Percentiles rank a stretch among this genome's conserved stretches.
phyloP scores from a whole-genome alignment of 352 stramenopile genomes.

The Globisporangium barbulae region DNA sequence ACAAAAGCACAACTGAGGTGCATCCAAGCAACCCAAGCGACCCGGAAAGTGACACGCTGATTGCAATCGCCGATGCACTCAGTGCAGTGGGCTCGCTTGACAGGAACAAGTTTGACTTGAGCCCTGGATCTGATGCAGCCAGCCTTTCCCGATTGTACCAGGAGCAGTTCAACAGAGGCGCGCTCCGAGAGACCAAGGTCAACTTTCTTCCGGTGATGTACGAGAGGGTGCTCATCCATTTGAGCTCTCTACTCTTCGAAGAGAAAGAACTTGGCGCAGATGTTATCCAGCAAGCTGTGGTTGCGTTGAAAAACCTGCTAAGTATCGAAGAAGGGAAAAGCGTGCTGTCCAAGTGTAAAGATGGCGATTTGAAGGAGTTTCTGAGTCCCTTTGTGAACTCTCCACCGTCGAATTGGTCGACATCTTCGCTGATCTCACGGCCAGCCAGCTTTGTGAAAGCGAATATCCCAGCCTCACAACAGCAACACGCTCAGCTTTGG shows the following conservation, averaged over 20 bases:
- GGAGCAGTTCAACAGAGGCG: constrained; percentile 50
- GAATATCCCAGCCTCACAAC: constrained; percentile 12
- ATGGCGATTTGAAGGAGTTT: constrained; percentile 66
- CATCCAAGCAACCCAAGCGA: neutral
- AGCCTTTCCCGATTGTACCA: constrained; percentile 56
- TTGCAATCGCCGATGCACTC: constrained; percentile 54
- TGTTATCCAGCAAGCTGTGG: constrained; percentile 41
- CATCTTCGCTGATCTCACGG: constrained; percentile 11
- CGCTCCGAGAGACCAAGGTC: constrained; percentile 47
- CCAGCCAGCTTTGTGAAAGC: neutral
- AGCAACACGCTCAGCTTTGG: constrained; percentile 39
- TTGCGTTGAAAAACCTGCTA: constrained; percentile 50
- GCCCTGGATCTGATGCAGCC: constrained; percentile 36
- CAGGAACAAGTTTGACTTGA: constrained; percentile 58
- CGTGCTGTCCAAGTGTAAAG: constrained; percentile 42
- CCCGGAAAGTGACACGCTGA: constrained; percentile 10
- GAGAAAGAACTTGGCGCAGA: constrained; percentile 23
- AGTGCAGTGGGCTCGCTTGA: constrained; percentile 67
- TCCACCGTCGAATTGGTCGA: constrained; percentile 57
- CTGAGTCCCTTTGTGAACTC: constrained; percentile 43
- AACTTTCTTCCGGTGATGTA: constrained; percentile 53
- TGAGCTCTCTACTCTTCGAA: constrained; percentile 74
- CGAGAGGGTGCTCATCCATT: constrained; percentile 48
- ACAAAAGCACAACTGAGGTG: constrained; percentile 7
- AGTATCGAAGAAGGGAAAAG: constrained; percentile 31